Base-by-base conservation (phyloP, 2,329 filamentous ascomycete genomes). In the Curvularia eragrostidis region DNA sequence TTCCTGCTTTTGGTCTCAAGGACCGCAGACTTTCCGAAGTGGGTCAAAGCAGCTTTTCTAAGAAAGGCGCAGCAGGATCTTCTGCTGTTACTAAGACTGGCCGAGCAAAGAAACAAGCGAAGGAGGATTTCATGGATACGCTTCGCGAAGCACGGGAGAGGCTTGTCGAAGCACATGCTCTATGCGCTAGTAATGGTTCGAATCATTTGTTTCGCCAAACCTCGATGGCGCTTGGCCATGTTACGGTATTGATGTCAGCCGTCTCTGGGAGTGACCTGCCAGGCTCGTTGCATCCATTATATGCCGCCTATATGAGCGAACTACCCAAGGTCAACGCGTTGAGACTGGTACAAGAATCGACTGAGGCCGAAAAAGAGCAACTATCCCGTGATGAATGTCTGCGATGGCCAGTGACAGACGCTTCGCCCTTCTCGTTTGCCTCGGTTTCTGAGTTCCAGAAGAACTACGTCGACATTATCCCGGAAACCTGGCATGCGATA, bases 381-480 rank as follows among this genome's bases (percentile, higher is more conserved):
- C 55, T 71, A 28, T 72, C 68, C 64, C 63, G 76, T 60, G 64
- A 81, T 50, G 58, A 76, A 48, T 70, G 66, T 39, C 58, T 77
- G 57, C 72, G 70, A 61, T 80, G 77, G 83, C 77, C 77, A 57
- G 64, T 75, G 54, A 63, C 74, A 2, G 66, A 70, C n/a, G 50
- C 64, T 15, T 72, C 57, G 9, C 74, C 69, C 28, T 64, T 72
- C 12, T 68, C 72, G 23, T 77, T 80, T 64, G 73, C 78, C 15
- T 69, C 79, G 3, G 70, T 77, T 1, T 62, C 76, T 2, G 70
- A 82, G 24, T 96, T 97, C 69, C 90, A 94, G 72, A 83, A 84
- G 62, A 86, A 93, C 44, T 97, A 93, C 67, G 84, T 97, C 49
- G 91, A 97, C 69, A 89, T 94, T 48, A 87, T 99, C 5, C 96